A percentile compares a stretch with the other conserved stretches of the same genome.
Conservation (phyloP, 2,329 filamentous ascomycete species). For the Claviceps monticola region DNA sequence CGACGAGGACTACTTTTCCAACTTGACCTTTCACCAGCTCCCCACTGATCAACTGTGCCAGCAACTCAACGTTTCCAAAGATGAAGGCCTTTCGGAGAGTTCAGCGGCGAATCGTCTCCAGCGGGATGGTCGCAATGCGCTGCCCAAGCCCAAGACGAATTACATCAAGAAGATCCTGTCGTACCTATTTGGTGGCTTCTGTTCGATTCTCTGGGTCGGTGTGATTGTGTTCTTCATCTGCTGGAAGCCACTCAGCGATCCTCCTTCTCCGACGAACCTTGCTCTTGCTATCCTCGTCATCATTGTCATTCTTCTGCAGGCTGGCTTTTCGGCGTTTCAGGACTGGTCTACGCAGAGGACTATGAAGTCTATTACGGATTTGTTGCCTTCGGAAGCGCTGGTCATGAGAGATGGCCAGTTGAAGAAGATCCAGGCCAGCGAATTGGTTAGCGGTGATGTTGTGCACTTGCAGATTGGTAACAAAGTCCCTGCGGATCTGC, state of each 20-base stretch:
- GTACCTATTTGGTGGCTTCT: constrained; percentile 34
- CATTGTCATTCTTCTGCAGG: constrained; percentile 33
- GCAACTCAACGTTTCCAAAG: constrained; percentile 23
- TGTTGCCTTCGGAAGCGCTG: constrained; percentile 28
- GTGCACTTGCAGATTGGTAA: constrained; percentile 31
- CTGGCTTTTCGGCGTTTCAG: constrained; percentile 31
- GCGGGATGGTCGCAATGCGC: constrained; percentile 27
- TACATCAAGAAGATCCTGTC: constrained; percentile 25
- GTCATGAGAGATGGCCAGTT: constrained; percentile 30
- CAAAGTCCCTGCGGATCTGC: constrained; percentile 34
- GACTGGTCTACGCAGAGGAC: constrained; percentile 32
- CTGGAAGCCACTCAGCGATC: constrained; percentile 31
- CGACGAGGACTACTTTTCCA: constrained; percentile 29
- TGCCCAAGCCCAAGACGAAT: constrained; percentile 28
- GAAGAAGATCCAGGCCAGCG: constrained; percentile 24
- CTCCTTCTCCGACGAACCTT: constrained; percentile 28
- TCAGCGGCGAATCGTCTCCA: constrained; percentile 20
- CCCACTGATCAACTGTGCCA: constrained; percentile 21
- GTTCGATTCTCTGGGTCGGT: constrained; percentile 31
- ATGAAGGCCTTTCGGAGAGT: constrained; percentile 21
- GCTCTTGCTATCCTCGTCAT: constrained; percentile 31
- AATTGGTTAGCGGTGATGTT: constrained; percentile 33
- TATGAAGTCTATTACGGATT: constrained; percentile 32
- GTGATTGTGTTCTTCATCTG: constrained; percentile 34
- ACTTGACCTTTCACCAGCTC: constrained; percentile 25